phyloP scores from a whole-genome alignment of 345 rosid species.

The Sapria himalayana region DNA sequence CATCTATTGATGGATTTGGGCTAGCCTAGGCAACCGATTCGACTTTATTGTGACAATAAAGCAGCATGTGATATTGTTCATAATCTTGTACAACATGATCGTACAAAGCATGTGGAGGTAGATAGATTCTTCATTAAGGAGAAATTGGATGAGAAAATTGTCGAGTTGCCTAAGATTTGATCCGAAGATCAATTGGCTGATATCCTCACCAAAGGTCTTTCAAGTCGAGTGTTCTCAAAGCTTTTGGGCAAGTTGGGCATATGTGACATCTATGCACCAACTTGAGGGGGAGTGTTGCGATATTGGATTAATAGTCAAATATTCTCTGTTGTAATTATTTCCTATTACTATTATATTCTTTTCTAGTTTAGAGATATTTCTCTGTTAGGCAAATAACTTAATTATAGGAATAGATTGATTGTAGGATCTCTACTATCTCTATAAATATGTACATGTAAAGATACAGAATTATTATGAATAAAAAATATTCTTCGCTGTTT shows the following conservation, averaged over 20 bases:
- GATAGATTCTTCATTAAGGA: not conserved
- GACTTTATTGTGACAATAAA: not conserved
- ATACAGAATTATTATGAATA: no score
- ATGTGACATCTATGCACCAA: not conserved
- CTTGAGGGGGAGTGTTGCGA: no score
- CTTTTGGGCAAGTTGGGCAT: not conserved
- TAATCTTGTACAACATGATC: not conserved
- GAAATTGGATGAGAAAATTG: not conserved
- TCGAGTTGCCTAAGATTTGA: not conserved
- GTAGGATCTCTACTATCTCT: no score
- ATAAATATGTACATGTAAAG: no score
- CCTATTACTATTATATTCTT: no score
- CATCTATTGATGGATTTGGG: not conserved
- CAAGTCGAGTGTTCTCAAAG: not conserved
- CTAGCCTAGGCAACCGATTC: not conserved
- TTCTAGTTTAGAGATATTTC: no score
- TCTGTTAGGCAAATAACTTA: no score
- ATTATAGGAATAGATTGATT: no score
- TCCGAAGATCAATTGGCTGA: not conserved
- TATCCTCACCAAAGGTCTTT: not conserved
- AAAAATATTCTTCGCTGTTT: no score
- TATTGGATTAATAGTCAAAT: no score
- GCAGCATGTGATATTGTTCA: not conserved
- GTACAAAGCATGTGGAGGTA: not conserved
- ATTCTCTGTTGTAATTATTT: no score